These are phyloP conservation scores for Xylaria intraflava DNA, from an alignment of 495 filamentous ascomycete genomes.

Conservation along the genomic window DNA sequence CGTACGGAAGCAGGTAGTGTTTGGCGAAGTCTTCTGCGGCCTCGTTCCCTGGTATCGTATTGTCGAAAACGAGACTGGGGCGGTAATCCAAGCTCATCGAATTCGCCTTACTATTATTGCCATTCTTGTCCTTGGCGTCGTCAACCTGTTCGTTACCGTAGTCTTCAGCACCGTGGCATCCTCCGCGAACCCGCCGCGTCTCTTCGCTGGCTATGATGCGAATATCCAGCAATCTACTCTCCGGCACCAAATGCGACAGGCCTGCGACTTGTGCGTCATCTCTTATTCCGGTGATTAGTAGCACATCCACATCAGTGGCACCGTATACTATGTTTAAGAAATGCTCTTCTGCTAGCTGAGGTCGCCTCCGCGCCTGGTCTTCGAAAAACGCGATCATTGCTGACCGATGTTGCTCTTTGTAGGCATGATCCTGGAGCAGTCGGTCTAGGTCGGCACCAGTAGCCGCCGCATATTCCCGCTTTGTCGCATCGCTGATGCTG, in stretches of 20 bases:
- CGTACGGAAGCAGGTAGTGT: slow-evolving; percentile 42
- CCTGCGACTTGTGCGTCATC: slow-evolving; percentile 52
- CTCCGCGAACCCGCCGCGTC: slow-evolving; percentile 38
- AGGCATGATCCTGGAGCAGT: slow-evolving; percentile 48
- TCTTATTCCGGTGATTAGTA: slow-evolving; percentile 62
- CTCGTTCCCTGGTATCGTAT: slow-evolving; percentile 37
- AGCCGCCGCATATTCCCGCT: slow-evolving; percentile 52
- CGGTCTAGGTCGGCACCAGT: slow-evolving; percentile 45
- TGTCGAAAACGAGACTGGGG: slow-evolving; percentile 48
- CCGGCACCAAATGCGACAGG: slow-evolving; percentile 51
- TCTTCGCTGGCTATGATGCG: slow-evolving; percentile 41
- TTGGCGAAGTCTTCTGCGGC: slow-evolving; percentile 39
- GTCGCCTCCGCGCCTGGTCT: slow-evolving; percentile 39
- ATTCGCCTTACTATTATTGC: slow-evolving; percentile 26
- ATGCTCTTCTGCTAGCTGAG: slow-evolving; percentile 48
- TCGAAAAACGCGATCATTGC: slow-evolving; percentile 50
- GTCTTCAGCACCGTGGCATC: slow-evolving; percentile 13
- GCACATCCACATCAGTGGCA: slow-evolving; percentile 46
- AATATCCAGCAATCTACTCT: slow-evolving; percentile 50
- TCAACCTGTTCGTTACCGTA: slow-evolving; percentile 21
- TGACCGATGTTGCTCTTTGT: slow-evolving; percentile 57
- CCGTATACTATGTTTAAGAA: slow-evolving; percentile 44
- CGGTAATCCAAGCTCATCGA: slow-evolving; percentile 29
- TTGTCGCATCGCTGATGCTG: slow-evolving; percentile 56
- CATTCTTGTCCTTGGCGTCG: slow-evolving; percentile 9